Conservation (phyloP, 2,329 filamentous ascomycete species). For the Fusarium sterilihyphosum region DNA sequence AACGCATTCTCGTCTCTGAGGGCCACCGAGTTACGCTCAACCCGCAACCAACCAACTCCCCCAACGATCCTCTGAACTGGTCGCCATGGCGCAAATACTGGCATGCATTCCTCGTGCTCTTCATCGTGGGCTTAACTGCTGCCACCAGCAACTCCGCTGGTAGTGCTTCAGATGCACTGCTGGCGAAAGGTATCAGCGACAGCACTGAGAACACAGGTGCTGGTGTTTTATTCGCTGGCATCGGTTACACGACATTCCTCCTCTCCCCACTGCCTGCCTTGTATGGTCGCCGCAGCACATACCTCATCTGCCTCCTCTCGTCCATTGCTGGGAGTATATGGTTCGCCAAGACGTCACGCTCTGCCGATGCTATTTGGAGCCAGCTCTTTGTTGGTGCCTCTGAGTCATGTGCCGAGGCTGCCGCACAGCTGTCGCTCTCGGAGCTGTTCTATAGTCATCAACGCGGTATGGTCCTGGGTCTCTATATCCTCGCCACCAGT, state of each 20-base stretch:
- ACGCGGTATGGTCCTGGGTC: background rate
- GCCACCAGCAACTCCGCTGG: background rate
- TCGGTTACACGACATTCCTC: background rate
- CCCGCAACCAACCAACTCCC: background rate
- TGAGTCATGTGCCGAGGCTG: background rate
- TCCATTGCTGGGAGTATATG: background rate
- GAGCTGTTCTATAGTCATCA: background rate
- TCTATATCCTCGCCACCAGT: background rate
- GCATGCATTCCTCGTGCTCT: background rate
- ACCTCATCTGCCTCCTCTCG: background rate
- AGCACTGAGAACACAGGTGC: background rate
- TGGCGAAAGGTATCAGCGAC: background rate
- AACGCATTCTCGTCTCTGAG: background rate
- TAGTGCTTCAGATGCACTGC: background rate
- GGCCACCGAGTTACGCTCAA: background rate
- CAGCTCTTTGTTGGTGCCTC: background rate
- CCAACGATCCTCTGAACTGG: background rate
- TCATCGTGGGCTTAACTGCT: background rate
- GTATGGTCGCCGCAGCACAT: background rate
- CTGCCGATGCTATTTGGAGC: background rate
- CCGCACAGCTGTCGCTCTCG: background rate
- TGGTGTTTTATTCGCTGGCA: background rate
- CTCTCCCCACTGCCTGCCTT: background rate
- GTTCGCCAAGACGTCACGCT: background rate
- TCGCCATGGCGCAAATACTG: background rate